These are phyloP conservation scores for Cocos nucifera DNA, from an alignment of 176 grass and related monocot genomes.

Conservation along the genomic window DNA sequence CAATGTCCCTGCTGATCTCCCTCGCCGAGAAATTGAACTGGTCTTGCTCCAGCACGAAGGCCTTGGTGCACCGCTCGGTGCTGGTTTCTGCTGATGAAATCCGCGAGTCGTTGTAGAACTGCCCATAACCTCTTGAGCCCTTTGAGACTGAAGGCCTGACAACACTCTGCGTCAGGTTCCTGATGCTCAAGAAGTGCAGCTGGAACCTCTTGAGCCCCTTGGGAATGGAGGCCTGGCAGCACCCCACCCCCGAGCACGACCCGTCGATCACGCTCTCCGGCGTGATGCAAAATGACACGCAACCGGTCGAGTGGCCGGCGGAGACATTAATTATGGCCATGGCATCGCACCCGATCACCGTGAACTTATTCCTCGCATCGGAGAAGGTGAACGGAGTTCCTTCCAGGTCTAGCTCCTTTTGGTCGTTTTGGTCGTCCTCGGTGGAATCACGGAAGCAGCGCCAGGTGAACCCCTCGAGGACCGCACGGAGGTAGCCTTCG, in stretches of 20 bases:
- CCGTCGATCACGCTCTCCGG: background rate
- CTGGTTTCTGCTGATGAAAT: background rate
- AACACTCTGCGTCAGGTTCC: background rate
- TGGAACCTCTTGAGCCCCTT: slow-evolving; percentile 17
- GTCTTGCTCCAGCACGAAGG: slow-evolving; percentile 6
- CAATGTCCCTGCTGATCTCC: too few relatives aligned
- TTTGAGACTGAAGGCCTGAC: too few relatives aligned
- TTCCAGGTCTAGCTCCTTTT: slow-evolving; percentile 15
- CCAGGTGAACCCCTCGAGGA: background rate
- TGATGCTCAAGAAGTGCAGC: slow-evolving; percentile 26
- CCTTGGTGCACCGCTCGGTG: slow-evolving; percentile 4
- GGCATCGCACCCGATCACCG: slow-evolving; percentile 40
- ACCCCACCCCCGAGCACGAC: slow-evolving; percentile 50
- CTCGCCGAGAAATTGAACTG: background rate
- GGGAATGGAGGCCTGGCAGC: slow-evolving; percentile 36
- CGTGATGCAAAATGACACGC: slow-evolving; percentile 31
- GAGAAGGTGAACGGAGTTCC: slow-evolving; percentile 52
- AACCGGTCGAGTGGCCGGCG: slow-evolving; percentile 15
- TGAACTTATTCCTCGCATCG: slow-evolving; percentile 46
- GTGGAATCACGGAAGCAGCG: background rate
- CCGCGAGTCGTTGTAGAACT: background rate
- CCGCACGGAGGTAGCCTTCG: slow-evolving; percentile 28
- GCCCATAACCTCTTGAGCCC: too few relatives aligned
- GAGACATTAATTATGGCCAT: slow-evolving; percentile 11
- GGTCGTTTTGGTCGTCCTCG: background rate